A percentile compares a stretch with the other conserved stretches of the same genome.
These are phyloP conservation scores for Penicillium sp. DNA, from an alignment of 2,329 filamentous ascomycete species.

Conservation along the genomic window DNA sequence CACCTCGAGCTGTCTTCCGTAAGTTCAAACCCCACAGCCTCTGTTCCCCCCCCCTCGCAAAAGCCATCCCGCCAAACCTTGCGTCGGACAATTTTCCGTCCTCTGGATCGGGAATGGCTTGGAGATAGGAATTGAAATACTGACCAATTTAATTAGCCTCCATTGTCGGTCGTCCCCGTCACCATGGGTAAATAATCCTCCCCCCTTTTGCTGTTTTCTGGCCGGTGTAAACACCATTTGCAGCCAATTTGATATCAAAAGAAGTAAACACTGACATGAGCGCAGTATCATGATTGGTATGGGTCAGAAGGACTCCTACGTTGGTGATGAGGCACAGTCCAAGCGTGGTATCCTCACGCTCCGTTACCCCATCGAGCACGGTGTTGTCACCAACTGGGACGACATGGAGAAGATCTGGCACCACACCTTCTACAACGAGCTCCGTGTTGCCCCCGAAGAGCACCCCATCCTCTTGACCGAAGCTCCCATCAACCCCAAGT, in stretches of 20 bases:
- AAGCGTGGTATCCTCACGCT: slow-evolving; percentile 99
- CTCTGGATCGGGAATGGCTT: not conserved
- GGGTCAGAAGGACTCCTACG: slow-evolving; percentile 99
- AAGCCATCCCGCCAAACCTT: slow-evolving; percentile 29
- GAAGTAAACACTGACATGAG: slow-evolving; percentile 35
- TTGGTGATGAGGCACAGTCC: slow-evolving; percentile 99
- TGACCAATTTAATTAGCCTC: slow-evolving; percentile 65
- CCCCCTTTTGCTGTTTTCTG: slow-evolving; percentile 10
- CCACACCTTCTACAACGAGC: slow-evolving; percentile 99
- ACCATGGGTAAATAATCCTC: slow-evolving; percentile 88
- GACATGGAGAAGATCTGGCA: slow-evolving; percentile 99
- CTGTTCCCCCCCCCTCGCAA: slow-evolving; percentile 21
- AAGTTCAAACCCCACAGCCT: slow-evolving; percentile 59
- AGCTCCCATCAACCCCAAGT: slow-evolving; percentile 99
- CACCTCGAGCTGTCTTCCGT: slow-evolving; percentile 99
- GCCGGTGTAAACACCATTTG: not conserved
- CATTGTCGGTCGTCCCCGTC: slow-evolving; percentile 98
- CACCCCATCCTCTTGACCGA: slow-evolving; percentile 99
- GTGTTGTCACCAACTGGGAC: slow-evolving; percentile 99
- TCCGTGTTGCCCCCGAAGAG: slow-evolving; percentile 99
- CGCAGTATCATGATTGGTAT: slow-evolving; percentile 99
- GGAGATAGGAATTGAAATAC: not conserved
- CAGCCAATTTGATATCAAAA: not conserved
- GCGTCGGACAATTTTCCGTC: slow-evolving; percentile 22
- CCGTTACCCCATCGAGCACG: slow-evolving; percentile 99